Evolutionary conservation across 805 yeast species (phyloP), one percentile per base, ranked within the genome.

Genomic region (Naumovozyma baii): DNA sequence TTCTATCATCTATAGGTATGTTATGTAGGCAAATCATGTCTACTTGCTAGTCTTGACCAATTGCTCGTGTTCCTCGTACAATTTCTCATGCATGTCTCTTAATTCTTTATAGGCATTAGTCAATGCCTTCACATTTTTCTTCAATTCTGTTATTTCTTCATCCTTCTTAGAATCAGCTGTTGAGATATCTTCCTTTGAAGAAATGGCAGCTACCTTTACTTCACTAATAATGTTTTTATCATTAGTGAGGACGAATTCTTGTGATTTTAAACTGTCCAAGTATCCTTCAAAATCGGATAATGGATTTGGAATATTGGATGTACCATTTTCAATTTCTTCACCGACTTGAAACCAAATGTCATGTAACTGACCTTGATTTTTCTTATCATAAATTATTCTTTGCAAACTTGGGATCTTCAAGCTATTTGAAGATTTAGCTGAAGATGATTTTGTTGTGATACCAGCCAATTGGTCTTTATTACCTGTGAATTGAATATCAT

Each of bases 321-420:
- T 20, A 12, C 19, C 28, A 26, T 18, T 18, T 43, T 39, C 31
- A 14, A 26, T 16, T 31, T 36, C 33, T 17, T 43, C 49, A 16
- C 61, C 57, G 28, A 57, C 42, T 46, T 64, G 70, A 38, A 41
- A 52, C 46, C 60, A 45, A 39, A 75, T 49, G 55, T 69, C 69
- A 55, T 72, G 74, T 50, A 74, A 53, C 45, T 65, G 52, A 9
- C 66, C 49, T 5, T 18, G n/a, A 31, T 46, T 45, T 42, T 60
- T 61, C 44, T 59, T 52, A 28, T 69, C 70, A 3, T 64, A 68
- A 34, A 81, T 54, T 1, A 70, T 74, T 57, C 90, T 71, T 57
- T 80, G 83, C 45, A 83, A 68, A 5, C 66, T 68, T 0, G 88
- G 88, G n/a, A 82, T 67, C 18, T 72, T 59, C 39, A 53, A 52